Evolutionary conservation across 176 grass and related monocot genomes (phyloP).

Genomic region (Themeda triandra): DNA sequence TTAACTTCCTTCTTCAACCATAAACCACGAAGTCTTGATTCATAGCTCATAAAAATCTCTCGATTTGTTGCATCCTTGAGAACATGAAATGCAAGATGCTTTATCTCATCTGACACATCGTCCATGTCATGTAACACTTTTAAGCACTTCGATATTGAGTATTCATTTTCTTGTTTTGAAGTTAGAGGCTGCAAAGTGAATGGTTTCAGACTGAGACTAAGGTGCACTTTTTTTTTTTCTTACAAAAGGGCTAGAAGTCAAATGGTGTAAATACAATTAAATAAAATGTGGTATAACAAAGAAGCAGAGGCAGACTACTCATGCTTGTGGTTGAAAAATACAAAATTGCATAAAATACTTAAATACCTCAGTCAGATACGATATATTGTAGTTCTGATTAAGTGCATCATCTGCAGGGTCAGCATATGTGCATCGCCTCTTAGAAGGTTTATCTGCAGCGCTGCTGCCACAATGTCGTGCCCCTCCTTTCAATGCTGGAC

Average conservation of each 20-base stretch:
- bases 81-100: constrained; percentile 7
- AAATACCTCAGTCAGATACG: constrained; percentile 27
- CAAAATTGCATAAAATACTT: no score
- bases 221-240: not conserved
- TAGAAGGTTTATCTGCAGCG: constrained; percentile 32
- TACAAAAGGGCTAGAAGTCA: not conserved
- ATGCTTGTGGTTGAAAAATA: not conserved
- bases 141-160: not conserved
- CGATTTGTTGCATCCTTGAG: constrained; percentile 3
- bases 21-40: constrained; percentile 4
- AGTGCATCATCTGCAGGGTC: constrained; percentile 51
- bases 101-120: constrained; percentile 22
- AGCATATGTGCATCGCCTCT: constrained; percentile 61
- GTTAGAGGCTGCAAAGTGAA: not conserved
- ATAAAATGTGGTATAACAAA: not conserved
- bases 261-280: not conserved
- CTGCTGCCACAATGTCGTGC: constrained; percentile 26
- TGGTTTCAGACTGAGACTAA: not conserved
- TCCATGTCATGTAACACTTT: constrained; percentile 9
- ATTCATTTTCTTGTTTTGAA: not conserved
- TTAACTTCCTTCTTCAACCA: constrained; percentile 33
- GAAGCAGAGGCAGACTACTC: not conserved
- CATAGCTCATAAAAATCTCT: constrained; percentile 18
- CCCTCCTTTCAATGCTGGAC: constrained; percentile 48
- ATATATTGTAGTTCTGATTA: constrained; percentile 41